These are phyloP conservation scores for Rhizopogon vesiculosus DNA, from an alignment of 768 basidiomycete genomes.

Conservation along the genomic window DNA sequence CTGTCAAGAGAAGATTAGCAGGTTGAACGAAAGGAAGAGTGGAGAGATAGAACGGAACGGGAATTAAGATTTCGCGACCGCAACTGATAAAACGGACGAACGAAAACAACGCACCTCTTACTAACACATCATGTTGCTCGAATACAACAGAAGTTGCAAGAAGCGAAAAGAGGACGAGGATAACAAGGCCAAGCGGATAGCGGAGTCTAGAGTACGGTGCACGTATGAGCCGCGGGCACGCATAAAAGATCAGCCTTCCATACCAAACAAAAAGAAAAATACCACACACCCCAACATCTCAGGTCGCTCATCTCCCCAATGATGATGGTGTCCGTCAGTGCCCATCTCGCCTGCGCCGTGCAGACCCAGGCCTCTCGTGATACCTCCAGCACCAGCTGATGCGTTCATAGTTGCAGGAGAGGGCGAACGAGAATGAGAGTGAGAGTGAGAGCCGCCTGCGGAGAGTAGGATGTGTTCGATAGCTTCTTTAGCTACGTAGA, in stretches of 20 bases:
- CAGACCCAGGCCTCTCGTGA: slow-evolving; percentile 13
- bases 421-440: slow-evolving; percentile 21
- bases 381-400: neutral
- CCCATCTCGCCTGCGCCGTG: slow-evolving; percentile 17
- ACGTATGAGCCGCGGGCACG: neutral
- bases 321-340: slow-evolving; percentile 52
- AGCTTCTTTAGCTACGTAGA: slow-evolving; percentile 97
- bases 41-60: too few species aligned
- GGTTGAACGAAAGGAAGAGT: slow-evolving; percentile 2
- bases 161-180: slow-evolving; percentile 53
- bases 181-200: slow-evolving; percentile 57
- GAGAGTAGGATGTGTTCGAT: slow-evolving; percentile 87
- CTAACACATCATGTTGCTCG: slow-evolving; percentile 60
- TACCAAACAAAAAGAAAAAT: neutral
- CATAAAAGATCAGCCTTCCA: too few species aligned
- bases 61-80: too few species aligned
- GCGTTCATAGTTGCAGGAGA: neutral
- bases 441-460: slow-evolving; percentile 75
- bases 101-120: slow-evolving; percentile 47
- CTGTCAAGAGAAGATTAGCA: slow-evolving; percentile 25
- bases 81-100: neutral
- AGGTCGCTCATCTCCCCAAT: slow-evolving; percentile 55
- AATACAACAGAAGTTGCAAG: slow-evolving; percentile 53
- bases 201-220: neutral
- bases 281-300: slow-evolving; percentile 35